These are phyloP conservation scores for Paramecium bursaria DNA, from an alignment of 73 alveolate species.

Conservation along the genomic window DNA sequence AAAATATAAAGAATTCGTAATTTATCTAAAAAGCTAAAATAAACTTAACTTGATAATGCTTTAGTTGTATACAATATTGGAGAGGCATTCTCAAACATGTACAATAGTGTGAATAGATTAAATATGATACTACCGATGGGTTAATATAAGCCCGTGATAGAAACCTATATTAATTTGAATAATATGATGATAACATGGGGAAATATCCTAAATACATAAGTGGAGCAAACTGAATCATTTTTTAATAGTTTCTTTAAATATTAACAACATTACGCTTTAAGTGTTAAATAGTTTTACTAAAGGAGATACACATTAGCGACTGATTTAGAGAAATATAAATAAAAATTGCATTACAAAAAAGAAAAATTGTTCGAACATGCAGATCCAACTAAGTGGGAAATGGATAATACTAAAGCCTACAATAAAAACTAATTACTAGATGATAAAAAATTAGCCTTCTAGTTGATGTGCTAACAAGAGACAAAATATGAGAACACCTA, in stretches of 20 bases:
- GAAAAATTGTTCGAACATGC: constrained; percentile 28
- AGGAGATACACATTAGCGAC: not conserved
- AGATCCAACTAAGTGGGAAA: constrained; percentile 40
- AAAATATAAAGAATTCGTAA: constrained; percentile 35
- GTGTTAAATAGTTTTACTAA: constrained; percentile 17
- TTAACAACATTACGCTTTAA: constrained; percentile 12
- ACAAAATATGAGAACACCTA: not conserved
- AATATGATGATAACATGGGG: constrained; percentile 61
- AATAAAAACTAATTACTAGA: not conserved
- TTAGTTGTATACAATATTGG: not conserved
- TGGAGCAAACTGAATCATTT: constrained; percentile 50
- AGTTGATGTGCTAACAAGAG: constrained; percentile 37
- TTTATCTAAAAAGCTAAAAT: constrained; percentile 10
- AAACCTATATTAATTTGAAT: constrained; percentile 24
- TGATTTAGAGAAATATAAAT: constrained; percentile 28
- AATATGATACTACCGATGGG: constrained; percentile 25
- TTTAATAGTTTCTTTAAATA: constrained; percentile 45
- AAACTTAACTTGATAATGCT: constrained; percentile 15
- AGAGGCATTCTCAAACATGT: constrained; percentile 7
- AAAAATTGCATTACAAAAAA: constrained; percentile 19
- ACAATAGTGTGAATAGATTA: constrained; percentile 5
- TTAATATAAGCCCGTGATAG: constrained; percentile 25
- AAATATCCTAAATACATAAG: constrained; percentile 1
- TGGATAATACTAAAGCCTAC: not conserved
- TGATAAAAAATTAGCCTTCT: constrained; percentile 43